Base-by-base conservation (phyloP, 202 grass and related monocot genomes). In the Carex sylvatica region DNA sequence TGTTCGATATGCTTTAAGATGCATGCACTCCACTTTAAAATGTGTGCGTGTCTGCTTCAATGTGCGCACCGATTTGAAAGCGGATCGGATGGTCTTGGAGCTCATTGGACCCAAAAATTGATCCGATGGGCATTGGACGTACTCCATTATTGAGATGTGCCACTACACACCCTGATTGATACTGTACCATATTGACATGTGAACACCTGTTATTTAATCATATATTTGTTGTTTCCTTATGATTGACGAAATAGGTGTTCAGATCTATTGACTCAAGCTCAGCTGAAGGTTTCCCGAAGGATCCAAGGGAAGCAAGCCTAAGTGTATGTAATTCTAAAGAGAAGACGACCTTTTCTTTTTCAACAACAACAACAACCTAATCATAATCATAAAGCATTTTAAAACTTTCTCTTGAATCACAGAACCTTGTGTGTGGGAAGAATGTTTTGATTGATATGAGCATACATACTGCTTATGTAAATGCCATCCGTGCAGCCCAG, bases 381-480 rank as follows among this genome's bases (percentile, higher is more conserved):
- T 28, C 1, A 28, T 28, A 28, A 28, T 28, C 28, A 28, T 28
- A 44, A 13, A 24, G 54, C 24, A 24, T 36, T 54, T 70, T 5
- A 5, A n/a, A 59, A 59, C 18, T 89, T 31, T 88, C 83, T 77
- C 78, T 77, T 80, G 4, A 5, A 31, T 78, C 19, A 72, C 90
- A 97, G 94, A 97, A 97, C 83, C 92, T 97, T 85, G 78, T 91
- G 52, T 92, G 94, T 65, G 87, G 88, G 20, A 97, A 97, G 83
- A 97, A 97, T 84, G 83, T 94, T 58, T 67, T 92, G 24, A 97
- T 97, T 9, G 94, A 97, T 68, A 94, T 83, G 92, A 97, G 94
- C 83, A 84, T 94, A 38, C 92, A 94, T 9, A 87, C 90, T 63
- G 92, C 94, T 80, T 97, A 97, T 86, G 87, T 94, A 22, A 92